These are phyloP conservation scores for Phaseolus coccineus DNA, from an alignment of 331 rosid species.

Conservation along the genomic window DNA sequence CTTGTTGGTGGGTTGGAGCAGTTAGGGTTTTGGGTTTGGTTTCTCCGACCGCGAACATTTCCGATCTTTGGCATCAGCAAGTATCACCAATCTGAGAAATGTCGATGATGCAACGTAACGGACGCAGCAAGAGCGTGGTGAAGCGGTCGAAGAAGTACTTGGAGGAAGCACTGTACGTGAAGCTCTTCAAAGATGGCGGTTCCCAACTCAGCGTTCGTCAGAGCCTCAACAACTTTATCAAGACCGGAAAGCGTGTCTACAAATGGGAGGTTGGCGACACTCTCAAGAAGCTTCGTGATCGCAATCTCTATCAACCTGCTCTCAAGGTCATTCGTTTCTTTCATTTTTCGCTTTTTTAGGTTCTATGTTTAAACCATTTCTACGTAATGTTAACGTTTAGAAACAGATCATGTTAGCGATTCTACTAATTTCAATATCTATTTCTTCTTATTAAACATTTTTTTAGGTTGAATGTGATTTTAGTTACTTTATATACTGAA, in stretches of 20 bases:
- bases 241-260: conserved; percentile 74
- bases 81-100: conserved; percentile 37
- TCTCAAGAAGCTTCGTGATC: conserved; percentile 80
- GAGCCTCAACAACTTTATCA: conserved; percentile 75
- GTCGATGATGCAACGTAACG: conserved; percentile 67
- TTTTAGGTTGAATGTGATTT: too few species aligned
- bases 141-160: conserved; percentile 76
- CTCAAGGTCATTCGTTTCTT: conserved; percentile 62
- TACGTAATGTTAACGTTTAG: neutral
- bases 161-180: conserved; percentile 78
- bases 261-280: conserved; percentile 96
- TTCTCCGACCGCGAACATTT: neutral
- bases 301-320: conserved; percentile 78
- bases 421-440: neutral
- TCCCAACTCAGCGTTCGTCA: conserved; percentile 66
- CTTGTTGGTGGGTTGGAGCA: neutral
- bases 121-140: conserved; percentile 67
- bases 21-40: conserved; percentile 39
- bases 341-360: neutral
- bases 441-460: neutral
- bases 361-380: neutral
- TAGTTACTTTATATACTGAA: neutral
- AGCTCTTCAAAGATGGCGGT: conserved; percentile 80
- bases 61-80: neutral
- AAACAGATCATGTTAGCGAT: neutral